Conservation (phyloP, 148 eudicot species). For the Silene uniflora region DNA sequence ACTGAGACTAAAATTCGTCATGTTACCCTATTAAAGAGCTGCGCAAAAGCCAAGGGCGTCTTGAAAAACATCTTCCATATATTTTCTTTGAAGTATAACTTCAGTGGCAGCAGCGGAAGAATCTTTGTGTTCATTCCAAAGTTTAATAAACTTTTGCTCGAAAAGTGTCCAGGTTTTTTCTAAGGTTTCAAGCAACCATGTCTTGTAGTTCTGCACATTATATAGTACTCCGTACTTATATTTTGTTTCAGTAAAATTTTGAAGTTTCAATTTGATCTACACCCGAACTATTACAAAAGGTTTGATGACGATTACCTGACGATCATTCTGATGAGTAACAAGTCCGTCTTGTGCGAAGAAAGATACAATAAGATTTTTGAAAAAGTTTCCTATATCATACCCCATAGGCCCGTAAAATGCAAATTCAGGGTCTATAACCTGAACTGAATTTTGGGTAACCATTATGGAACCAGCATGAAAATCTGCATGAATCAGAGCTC, state of each 20-base stretch:
- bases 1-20: too few species aligned
- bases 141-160: conserved; percentile 55
- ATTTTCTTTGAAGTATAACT: conserved; percentile 57
- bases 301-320: conserved; percentile 35
- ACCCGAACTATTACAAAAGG: too few species aligned
- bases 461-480: conserved; percentile 90
- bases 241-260: too few species aligned
- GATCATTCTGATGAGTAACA: conserved; percentile 50
- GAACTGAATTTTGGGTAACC: conserved; percentile 78
- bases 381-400: conserved; percentile 81
- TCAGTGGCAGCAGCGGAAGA: conserved; percentile 73
- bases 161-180: conserved; percentile 81
- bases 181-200: conserved; percentile 60
- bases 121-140: conserved; percentile 83
- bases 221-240: too few species aligned
- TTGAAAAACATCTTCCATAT: conserved; percentile 65
- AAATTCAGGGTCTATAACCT: conserved; percentile 96
- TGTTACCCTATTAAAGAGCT: conserved; percentile 80
- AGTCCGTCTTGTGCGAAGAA: conserved; percentile 88
- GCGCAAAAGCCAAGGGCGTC: conserved; percentile 88
- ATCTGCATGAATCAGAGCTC: conserved; percentile 91
- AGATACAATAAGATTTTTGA: conserved; percentile 75
- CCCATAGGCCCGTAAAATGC: conserved; percentile 95
- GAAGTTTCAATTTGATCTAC: too few species aligned
- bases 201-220: conserved; percentile 54